Conservation (phyloP, 805 yeast species). For the Kodamaea laetipori region DNA sequence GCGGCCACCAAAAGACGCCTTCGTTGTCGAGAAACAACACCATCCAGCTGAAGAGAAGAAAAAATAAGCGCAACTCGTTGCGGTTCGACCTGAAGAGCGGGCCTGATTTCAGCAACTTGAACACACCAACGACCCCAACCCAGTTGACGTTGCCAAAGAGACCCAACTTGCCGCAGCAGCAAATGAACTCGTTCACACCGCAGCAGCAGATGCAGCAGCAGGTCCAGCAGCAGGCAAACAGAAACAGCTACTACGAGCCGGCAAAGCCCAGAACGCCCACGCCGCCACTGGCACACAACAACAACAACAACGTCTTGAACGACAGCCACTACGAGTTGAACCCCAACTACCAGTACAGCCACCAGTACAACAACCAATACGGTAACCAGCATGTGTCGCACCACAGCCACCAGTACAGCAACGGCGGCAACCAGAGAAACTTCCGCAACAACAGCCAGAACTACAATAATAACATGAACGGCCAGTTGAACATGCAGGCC, state of each 20-base stretch:
- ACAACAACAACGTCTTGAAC: constrained; percentile 7
- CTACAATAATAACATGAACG: constrained; percentile 11
- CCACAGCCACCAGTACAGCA: constrained; percentile 14
- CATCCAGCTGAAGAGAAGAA: constrained; percentile 28
- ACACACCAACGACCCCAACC: constrained; percentile 22
- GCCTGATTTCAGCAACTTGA: constrained; percentile 21
- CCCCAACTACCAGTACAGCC: constrained; percentile 14
- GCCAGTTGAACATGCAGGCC: constrained; percentile 11
- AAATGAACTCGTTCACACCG: constrained; percentile 5
- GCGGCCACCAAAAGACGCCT: constrained; percentile 13
- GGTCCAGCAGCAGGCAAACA: constrained; percentile 9
- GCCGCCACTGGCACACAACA: constrained; percentile 27
- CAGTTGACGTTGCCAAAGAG: constrained; percentile 24
- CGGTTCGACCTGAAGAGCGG: constrained; percentile 29
- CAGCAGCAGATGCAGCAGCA: constrained; percentile 8
- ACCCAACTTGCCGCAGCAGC: constrained; percentile 16
- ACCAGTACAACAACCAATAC: constrained; percentile 10
- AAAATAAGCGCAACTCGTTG: constrained; percentile 37
- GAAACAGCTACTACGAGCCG: constrained; percentile 13
- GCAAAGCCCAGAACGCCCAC: constrained; percentile 29
- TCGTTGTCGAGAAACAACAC: constrained; percentile 21
- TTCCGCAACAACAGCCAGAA: constrained; percentile 12
- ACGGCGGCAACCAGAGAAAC: constrained; percentile 9
- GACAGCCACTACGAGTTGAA: constrained; percentile 14
- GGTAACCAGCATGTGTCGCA: constrained; percentile 6